Base-by-base conservation (phyloP, 139 green algal genomes). In the Picocystis salinarum region DNA sequence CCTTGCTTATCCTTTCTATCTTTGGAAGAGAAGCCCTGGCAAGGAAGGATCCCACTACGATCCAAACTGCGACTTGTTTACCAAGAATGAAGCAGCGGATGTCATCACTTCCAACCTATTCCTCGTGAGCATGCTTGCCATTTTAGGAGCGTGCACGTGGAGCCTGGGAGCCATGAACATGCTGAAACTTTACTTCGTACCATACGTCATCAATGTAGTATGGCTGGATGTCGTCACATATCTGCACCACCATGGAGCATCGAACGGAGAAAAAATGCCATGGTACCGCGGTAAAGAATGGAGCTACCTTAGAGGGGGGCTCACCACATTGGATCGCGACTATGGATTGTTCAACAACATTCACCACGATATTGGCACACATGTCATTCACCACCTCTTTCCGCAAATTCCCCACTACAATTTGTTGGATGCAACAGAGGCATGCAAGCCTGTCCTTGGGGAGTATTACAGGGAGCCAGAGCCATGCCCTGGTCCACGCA, bases 191-290 rank as follows among this genome's bases (percentile, higher is more conserved):
- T 94, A 94, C 69, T 50, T 89, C 5, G 34, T 94, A 39, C 83
- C 83, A 27, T 93, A 90, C 75, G 77, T 67, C 58, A 56, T 92
- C 24, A 73, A 74, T 51, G 82, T 95, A 23, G 42, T 88, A 33
- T 95, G 84, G 84, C 78, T 95, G 29, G 84, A 95, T 50, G 45
- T 79, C 3, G 84, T 95, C 7, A 95, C 84, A 11, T 95, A 94
- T 67, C 73, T 95, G 56, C 82, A 93, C 63, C 82, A 93, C 60
- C 82, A 93, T 53, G 83, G 83, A 41, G 58, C 59, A 22, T 33
- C 53, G 29, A 66, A 90, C 50, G 17, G 45, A 4, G 71, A 84
- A 62, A 71, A 85, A 61, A 61, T 94, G 50, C 83, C 83, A 34
- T 94, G 83, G 83, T 93, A 91, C 73, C 55, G 81, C 20, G 71